These are phyloP conservation scores for Eragrostis nindensis DNA, from an alignment of 176 grass and related monocot genomes.

Conservation along the genomic window DNA sequence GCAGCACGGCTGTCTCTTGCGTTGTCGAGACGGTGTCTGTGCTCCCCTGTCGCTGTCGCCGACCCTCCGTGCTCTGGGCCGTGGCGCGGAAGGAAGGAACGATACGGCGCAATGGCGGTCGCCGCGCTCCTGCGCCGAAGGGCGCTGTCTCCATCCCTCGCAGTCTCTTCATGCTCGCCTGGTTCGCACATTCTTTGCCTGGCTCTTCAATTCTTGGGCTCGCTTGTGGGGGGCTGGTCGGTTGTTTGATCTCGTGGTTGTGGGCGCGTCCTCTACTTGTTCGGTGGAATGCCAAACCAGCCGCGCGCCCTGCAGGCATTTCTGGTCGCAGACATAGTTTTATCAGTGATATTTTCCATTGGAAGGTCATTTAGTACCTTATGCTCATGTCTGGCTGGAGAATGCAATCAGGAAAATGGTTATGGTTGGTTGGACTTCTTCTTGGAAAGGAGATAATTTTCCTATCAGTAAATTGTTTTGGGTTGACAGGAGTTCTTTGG, in stretches of 20 bases:
- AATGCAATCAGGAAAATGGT: background rate
- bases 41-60: background rate
- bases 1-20: background rate
- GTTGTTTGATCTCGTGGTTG: background rate
- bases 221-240: background rate
- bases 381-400: background rate
- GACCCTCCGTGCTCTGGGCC: background rate
- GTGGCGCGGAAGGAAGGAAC: background rate
- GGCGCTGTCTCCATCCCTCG: background rate
- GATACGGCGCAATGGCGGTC: slow-evolving; percentile 35
- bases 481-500: background rate
- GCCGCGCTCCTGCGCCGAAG: slow-evolving; percentile 42
- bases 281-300: slow-evolving; percentile 38
- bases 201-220: background rate
- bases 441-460: background rate
- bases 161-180: background rate
- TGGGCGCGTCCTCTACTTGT: slow-evolving; percentile 3
- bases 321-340: background rate
- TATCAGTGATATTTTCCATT: background rate
- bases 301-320: background rate
- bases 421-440: background rate
- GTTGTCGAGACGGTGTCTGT: background rate
- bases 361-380: background rate
- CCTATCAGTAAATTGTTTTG: background rate
- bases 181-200: slow-evolving; percentile 35